Evolutionary conservation across 345 rosid species (phyloP), one percentile per base, ranked within the genome.

Genomic region (Mangifera indica): DNA sequence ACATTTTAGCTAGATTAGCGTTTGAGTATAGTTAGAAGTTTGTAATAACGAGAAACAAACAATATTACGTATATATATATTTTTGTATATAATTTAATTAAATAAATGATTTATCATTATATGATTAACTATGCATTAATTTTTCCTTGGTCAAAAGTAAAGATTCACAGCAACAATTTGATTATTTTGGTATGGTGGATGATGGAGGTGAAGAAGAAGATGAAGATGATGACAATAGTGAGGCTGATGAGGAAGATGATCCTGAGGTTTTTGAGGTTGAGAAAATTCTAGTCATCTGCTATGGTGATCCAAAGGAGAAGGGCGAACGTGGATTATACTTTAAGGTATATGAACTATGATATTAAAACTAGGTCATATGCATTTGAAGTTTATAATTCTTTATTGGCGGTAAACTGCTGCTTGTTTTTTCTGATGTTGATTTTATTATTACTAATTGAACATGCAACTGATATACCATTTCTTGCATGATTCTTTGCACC

Each of bases 251-350:
- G 9, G 82, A 66, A 4, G 73, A 51, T 55, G 85, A 76, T 63
- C 73, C 57, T 0, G 89, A 87, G 51, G 70, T 81, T 5, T 93
- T 85, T 73, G 91, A 82, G 57, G 95, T 93, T 2, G 87, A 78
- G 20, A 81, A 73, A 51, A 20, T 91, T 29, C 52, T 89, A 25
- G 70, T 62, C 42, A 86, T 91, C 48, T 70, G 83, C 67, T 87
- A 75, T 32, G 92, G 96, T 18, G 84, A 87, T 52, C 89, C 89
- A 0, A 80, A 83, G 0, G 78, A 74, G 53, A 78, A 42, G 25
- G 21, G 62, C 46, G 66, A 84, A 26, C 40, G 68, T 12, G 87
- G 82, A 15, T 46, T 93, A 55, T 44, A 87, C 68, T 76, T 91
- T 3, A 80, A 84, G 92, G 98, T 92, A 84, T 52, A 45, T 63